Evolutionary conservation across 768 basidiomycete species (phyloP), one percentile per base, ranked within the genome.

Genomic region (Pleurotus salmoneostramineus): DNA sequence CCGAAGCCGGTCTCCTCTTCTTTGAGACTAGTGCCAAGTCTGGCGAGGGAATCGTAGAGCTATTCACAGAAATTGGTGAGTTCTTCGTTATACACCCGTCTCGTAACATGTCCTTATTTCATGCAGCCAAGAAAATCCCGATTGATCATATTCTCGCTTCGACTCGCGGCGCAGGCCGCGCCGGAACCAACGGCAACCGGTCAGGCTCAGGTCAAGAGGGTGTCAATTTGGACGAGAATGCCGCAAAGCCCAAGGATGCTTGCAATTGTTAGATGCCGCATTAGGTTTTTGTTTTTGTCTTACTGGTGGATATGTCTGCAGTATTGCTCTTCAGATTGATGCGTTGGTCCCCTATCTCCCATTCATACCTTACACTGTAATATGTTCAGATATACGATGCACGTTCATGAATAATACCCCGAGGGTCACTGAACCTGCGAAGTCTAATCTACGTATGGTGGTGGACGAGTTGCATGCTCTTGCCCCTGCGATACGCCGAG

Each of bases 21-120:
- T 97, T 96, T 64, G 97, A 99, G 79, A 97, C 95, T 37, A 92
- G 89, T 66, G 97, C 97, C 27, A 99, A 98, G 84, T 93, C 93
- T 4, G 95, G 95, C 14, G 91, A 95, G 66, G 95, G 94, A 40
- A 84, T 98, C 56, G 90, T 94, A 27, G 97, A 98, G 67, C 85
- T 98, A 33, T 99, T 99, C 72, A 98, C 95, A 8, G 95, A 98
- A 74, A 98, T 99, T 66, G 96, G 95, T 98, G 55, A 57, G 83
- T 71, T 11, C 17, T 43, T 58, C 14, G 4, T 46, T 48, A 31
- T 37, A 17, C 44, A 45, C 42, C 32, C 3, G 36, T 12, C 17
- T 62, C 46, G 3, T 57, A 58, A 14, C 56, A 6, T 27, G 34
- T 55, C 52, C 46, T 58, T 37, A 11, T 6, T 60, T 21, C 59